Evolutionary conservation across 1,284 basidiomycete genomes (phyloP).

Genomic region (Ganoderma lingzhi): DNA sequence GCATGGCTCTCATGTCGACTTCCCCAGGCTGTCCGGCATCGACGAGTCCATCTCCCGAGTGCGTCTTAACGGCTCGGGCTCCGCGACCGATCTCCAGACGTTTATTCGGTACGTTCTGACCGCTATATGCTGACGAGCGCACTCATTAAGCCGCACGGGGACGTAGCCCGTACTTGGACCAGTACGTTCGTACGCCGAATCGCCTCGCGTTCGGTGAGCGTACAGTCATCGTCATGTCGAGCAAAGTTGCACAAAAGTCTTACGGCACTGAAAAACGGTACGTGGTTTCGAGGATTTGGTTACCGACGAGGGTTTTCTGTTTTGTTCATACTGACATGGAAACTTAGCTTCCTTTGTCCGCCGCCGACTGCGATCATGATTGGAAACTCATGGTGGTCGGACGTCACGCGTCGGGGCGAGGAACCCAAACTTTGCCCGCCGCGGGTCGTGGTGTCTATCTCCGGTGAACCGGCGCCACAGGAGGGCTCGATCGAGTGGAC

Average conservation of each 20-base stretch:
- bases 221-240: slow-evolving; percentile 95
- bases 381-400: slow-evolving; percentile 95
- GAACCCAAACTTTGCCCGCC: slow-evolving; percentile 82
- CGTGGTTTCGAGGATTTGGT: slow-evolving; percentile 28
- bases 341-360: slow-evolving; percentile 87
- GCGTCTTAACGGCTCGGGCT: slow-evolving; percentile 69
- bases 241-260: slow-evolving; percentile 96
- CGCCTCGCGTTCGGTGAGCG: slow-evolving; percentile 92
- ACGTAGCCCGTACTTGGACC: slow-evolving; percentile 77
- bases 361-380: slow-evolving; percentile 96
- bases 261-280: slow-evolving; percentile 96
- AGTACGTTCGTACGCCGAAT: slow-evolving; percentile 87
- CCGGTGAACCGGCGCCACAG: slow-evolving; percentile 87
- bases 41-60: slow-evolving; percentile 70
- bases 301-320: background rate
- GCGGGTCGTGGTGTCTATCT: slow-evolving; percentile 88
- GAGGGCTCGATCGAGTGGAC: slow-evolving; percentile 89
- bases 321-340: slow-evolving; percentile 22
- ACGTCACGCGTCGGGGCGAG: slow-evolving; percentile 73
- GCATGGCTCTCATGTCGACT: slow-evolving; percentile 57
- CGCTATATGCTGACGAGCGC: slow-evolving; percentile 29
- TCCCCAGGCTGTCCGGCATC: slow-evolving; percentile 65
- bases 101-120: slow-evolving; percentile 72
- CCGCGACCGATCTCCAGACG: slow-evolving; percentile 76
- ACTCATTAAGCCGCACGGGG: slow-evolving; percentile 28